Evolutionary conservation across 768 basidiomycete species (phyloP).

Genomic region (Lactarius trivialis): DNA sequence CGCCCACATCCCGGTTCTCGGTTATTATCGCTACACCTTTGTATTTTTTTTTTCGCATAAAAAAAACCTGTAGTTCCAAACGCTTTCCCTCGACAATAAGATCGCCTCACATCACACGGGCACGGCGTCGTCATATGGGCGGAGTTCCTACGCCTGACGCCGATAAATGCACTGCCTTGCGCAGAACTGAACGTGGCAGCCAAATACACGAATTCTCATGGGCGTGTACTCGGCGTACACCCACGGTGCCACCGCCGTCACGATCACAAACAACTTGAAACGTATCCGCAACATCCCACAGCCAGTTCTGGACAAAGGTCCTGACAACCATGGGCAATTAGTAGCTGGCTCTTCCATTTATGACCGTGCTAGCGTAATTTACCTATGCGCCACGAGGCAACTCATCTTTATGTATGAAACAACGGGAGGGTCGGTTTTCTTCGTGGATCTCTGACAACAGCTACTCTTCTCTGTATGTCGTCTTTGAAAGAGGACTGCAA

Average conservation of each 20-base stretch:
- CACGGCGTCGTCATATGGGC: background rate
- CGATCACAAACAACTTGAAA: conserved; percentile 5
- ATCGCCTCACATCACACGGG: background rate
- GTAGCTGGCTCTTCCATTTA: background rate
- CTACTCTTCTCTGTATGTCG: conserved; percentile 15
- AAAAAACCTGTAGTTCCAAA: background rate
- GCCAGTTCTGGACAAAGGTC: background rate
- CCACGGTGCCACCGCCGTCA: background rate
- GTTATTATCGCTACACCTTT: background rate
- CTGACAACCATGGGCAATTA: background rate
- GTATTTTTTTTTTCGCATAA: background rate
- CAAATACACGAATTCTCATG: background rate
- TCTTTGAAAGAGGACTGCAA: conserved; percentile 17
- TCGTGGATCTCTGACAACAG: conserved; percentile 21
- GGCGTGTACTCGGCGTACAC: background rate
- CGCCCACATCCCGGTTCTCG: background rate
- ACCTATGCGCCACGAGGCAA: background rate
- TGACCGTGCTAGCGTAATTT: background rate
- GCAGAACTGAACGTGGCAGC: background rate
- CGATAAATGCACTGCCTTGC: background rate
- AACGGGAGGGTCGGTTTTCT: conserved; percentile 14
- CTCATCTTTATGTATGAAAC: background rate
- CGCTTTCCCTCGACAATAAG: background rate
- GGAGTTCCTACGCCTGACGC: background rate
- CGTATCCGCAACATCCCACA: background rate